Evolutionary conservation across 495 filamentous ascomycete species (phyloP).

Genomic region (Neurospora intermedia): DNA sequence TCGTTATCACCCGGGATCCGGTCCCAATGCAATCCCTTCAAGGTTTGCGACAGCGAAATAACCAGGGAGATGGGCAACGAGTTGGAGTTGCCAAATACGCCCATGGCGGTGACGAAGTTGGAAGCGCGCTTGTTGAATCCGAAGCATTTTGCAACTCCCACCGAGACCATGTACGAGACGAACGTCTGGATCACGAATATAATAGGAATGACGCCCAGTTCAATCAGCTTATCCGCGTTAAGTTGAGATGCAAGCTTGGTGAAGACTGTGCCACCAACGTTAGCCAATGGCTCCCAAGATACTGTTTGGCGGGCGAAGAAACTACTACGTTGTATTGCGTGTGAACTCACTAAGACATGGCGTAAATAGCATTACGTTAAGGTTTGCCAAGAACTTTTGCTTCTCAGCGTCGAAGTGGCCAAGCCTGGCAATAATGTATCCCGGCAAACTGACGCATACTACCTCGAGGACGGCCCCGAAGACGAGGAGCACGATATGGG

Average conservation of each 20-base stretch:
- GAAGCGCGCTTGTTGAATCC: constrained; percentile 71
- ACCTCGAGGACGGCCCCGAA: constrained; percentile 96
- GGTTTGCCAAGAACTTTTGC: constrained; percentile 90
- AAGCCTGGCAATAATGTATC: constrained; percentile 81
- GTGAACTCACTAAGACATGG: constrained; percentile 77
- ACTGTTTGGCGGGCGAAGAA: neutral
- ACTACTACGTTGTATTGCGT: neutral
- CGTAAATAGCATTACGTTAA: constrained; percentile 90
- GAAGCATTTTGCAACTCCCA: constrained; percentile 57
- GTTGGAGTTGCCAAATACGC: constrained; percentile 96
- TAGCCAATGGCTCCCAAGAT: neutral
- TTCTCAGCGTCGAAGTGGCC: constrained; percentile 90
- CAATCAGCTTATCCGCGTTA: constrained; percentile 76
- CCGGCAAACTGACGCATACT: constrained; percentile 86
- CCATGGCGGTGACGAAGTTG: constrained; percentile 96
- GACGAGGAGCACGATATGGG: constrained; percentile 71
- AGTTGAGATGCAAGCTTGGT: constrained; percentile 95
- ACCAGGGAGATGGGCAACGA: constrained; percentile 95
- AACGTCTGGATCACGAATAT: constrained; percentile 83
- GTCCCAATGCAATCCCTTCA: constrained; percentile 89
- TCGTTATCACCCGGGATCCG: constrained; percentile 85
- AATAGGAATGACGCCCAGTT: constrained; percentile 84
- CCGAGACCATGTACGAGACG: constrained; percentile 70
- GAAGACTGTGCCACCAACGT: constrained; percentile 55
- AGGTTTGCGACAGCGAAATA: constrained; percentile 81